Conservation (phyloP, 129 eudicot species). For the Flaveria trinervia region DNA sequence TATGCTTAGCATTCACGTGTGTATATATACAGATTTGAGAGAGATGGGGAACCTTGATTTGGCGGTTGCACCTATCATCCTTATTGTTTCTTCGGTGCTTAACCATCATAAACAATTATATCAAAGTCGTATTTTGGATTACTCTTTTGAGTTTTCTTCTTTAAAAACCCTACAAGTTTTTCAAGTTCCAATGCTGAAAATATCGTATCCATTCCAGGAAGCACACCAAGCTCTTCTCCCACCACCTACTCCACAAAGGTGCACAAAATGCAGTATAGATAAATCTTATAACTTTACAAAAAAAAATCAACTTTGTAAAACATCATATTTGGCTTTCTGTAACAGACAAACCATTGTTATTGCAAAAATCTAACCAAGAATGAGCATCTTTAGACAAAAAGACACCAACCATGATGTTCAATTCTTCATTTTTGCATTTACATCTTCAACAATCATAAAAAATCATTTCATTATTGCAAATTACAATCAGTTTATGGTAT, state of each 20-base stretch:
- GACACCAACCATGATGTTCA: neutral
- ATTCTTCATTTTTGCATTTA: neutral
- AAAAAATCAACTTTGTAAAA: neutral
- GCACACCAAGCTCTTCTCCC: slow-evolving; percentile 96
- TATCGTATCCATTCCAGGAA: slow-evolving; percentile 99
- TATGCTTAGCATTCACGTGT: neutral
- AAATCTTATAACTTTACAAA: neutral
- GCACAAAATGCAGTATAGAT: slow-evolving; percentile 5
- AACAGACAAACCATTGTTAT: neutral
- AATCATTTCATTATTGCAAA: neutral
- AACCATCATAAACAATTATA: slow-evolving; percentile 76
- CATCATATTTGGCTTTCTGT: neutral
- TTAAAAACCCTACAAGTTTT: slow-evolving; percentile 54
- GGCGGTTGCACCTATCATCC: slow-evolving; percentile 84
- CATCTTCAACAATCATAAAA: neutral
- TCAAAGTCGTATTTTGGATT: slow-evolving; percentile 51
- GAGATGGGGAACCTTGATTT: slow-evolving; percentile 60
- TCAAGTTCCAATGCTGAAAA: slow-evolving; percentile 77
- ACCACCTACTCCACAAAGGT: slow-evolving; percentile 63
- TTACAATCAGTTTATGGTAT: neutral
- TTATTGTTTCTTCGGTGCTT: slow-evolving; percentile 79
- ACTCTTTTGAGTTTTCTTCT: slow-evolving; percentile 39
- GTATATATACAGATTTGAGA: neutral
- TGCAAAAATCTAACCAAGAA: neutral
- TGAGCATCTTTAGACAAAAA: too few relatives aligned